Conservation (phyloP, 306 rosid genomes). For the Vigna nakashimae region DNA sequence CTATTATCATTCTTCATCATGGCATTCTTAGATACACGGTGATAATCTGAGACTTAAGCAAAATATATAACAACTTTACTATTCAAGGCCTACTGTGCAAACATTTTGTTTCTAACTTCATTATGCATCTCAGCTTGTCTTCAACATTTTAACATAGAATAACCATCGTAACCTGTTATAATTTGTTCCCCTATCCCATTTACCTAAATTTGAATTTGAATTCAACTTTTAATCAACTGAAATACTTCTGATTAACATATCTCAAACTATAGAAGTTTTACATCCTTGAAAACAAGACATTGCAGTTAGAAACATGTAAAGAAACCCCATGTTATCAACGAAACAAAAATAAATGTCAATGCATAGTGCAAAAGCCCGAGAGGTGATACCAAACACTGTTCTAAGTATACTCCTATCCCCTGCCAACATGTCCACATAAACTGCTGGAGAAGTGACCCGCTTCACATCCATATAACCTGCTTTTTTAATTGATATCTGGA, state of each 20-base stretch:
- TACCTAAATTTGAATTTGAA: neutral
- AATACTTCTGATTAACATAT: slow-evolving; percentile 14
- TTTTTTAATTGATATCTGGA: slow-evolving; percentile 86
- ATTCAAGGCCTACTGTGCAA: slow-evolving; percentile 9
- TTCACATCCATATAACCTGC: slow-evolving; percentile 90
- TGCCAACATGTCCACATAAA: slow-evolving; percentile 76
- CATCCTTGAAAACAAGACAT: slow-evolving; percentile 7
- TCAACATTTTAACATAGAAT: slow-evolving; percentile 16
- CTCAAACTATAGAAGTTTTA: slow-evolving; percentile 1
- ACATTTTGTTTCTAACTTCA: slow-evolving; percentile 20
- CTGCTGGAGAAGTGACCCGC: slow-evolving; percentile 68
- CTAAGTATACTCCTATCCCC: slow-evolving; percentile 79
- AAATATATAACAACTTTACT: slow-evolving; percentile 27
- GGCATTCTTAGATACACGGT: slow-evolving; percentile 22
- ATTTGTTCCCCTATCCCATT: slow-evolving; percentile 5
- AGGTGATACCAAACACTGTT: slow-evolving; percentile 82
- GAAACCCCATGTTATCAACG: slow-evolving; percentile 9
- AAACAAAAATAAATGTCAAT: slow-evolving; percentile 28
- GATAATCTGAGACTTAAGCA: slow-evolving; percentile 27
- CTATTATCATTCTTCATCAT: neutral
- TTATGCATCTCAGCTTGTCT: slow-evolving; percentile 23
- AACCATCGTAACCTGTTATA: slow-evolving; percentile 12
- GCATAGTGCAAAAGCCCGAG: slow-evolving; percentile 22
- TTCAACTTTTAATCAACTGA: neutral
- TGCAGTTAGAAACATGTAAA: slow-evolving; percentile 1